phyloP scores from a whole-genome alignment of 306 rosid species.

The Cucumis cinereus region DNA sequence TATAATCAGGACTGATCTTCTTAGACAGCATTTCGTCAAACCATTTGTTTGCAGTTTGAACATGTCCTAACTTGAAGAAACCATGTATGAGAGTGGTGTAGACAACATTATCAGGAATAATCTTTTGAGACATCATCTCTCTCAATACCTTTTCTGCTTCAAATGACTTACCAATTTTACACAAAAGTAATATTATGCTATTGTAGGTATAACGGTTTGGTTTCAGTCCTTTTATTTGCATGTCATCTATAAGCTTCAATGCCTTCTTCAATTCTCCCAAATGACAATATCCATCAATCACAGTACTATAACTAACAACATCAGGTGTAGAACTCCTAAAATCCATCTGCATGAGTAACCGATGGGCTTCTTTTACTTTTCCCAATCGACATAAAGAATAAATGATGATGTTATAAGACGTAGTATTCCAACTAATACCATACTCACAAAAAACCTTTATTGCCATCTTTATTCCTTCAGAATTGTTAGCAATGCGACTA shows the following conservation, averaged over 20 bases:
- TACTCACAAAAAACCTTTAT: conserved; percentile 45
- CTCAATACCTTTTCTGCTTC: conserved; percentile 50
- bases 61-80: conserved; percentile 49
- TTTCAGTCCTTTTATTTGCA: conserved; percentile 45
- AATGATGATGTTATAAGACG: conserved; percentile 55
- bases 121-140: conserved; percentile 38
- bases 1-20: conserved; percentile 52
- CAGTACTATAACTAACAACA: conserved; percentile 68
- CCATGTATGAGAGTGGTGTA: conserved; percentile 70
- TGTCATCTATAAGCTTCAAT: conserved; percentile 55
- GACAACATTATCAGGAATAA: conserved; percentile 57
- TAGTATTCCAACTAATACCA: conserved; percentile 64
- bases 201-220: conserved; percentile 53
- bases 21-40: conserved; percentile 48
- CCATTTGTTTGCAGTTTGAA: conserved; percentile 35
- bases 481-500: conserved; percentile 27
- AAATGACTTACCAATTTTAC: conserved; percentile 37
- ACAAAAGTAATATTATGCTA: conserved; percentile 46
- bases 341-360: conserved; percentile 63
- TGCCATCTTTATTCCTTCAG: conserved; percentile 30
- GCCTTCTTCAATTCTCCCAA: conserved; percentile 41
- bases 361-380: conserved; percentile 62
- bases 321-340: conserved; percentile 48
- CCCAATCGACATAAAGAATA: conserved; percentile 48
- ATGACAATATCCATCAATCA: conserved; percentile 54